Base-by-base conservation (phyloP, 2,329 filamentous ascomycete genomes). In the Madurella fahalii region DNA sequence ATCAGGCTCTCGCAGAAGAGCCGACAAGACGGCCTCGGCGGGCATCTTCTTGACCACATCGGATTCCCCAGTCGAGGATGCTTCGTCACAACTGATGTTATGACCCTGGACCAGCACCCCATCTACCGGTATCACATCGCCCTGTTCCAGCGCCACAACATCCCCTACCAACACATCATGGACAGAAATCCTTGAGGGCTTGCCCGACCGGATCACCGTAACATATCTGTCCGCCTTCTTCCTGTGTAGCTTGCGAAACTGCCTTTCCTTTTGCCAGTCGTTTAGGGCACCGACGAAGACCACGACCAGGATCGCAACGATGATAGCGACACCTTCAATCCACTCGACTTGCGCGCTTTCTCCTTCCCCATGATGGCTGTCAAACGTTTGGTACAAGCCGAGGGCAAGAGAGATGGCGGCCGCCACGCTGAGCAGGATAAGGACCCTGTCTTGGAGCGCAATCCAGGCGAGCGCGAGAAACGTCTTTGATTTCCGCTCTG, bases 401-500 rank as follows among this genome's bases (percentile, higher is more conserved):
- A 90, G 73, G 9, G 82, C 83, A 8, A 90, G 70, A 0, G 86
- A 90, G 11, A 90, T 77, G 11, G 84, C 73, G 1, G 86, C 87
- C 9, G 86, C 86, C 37, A 83, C 76, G 0, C 85, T 86, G 56
- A 90, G 72, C 5, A 90, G 71, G 40, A 90, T 85, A 40, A 90
- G 78, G 37, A 90, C 83, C 60, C 86, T 87, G 69, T 90, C 87
- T 61, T 89, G 86, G 68, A 87, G 88, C 2, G 86, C 84, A 58
- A 80, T 80, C 85, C 85, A 89, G 55, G 84, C 76, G 8, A 88
- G 66, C 54, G 72, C 39, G 34, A 54, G 20, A 25, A 59, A 20
- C n/a, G 42, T 40, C 48, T 54, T 54, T 18, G 17, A 37, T 45
- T 54, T 52, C 16, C 32, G 32, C 32, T 34, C 17, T 9, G 47